Base-by-base conservation (phyloP, 1,284 basidiomycete genomes). In the Austropuccinia psidii region DNA sequence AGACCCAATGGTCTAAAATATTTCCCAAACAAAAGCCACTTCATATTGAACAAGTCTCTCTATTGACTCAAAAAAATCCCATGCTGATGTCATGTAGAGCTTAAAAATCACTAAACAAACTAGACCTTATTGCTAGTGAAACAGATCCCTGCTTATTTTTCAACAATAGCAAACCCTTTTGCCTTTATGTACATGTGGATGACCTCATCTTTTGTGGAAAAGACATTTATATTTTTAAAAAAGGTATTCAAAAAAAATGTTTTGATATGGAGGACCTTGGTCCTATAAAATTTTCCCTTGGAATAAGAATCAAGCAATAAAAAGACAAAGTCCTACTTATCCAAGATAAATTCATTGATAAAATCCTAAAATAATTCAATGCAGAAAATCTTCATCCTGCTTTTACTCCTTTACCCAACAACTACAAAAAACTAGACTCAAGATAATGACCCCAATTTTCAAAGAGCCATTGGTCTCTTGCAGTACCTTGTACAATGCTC, bases 251-350 rank as follows among this genome's bases (percentile, higher is more conserved):
- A 8, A 17, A 11, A 55, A 9, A 45, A n/a, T 11, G 11, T 11
- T 55, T 55, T 31, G 29, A 55, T 19, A 55, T 55, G 54, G 54
- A 55, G 29, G 54, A 55, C 29, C 54, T 55, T 27, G 54, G 54
- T 7, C 9, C 19, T 29, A 31, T 31, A 29, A 31, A 55, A 55
- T 55, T 29, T 29, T 24, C 54, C 54, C 19, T 55, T 5, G 24
- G 54, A 11, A 55, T 55, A 9, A 24, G 19, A 8, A 55, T 55
- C 8, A 52, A 9, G 9, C 21, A 52, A 21, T 9, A 52, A 9
- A 55, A 55, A 27, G 9, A 8, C 6, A 21, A 19, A 11, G 4
- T 29, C 54, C 6, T 6, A 7, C 54, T 55, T 31, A 9, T 9
- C 21, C 49, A 52, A 8, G 54, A 55, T 31, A 55, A 55, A 55